Percentiles rank a stretch among this genome's conserved stretches.
phyloP scores from a whole-genome alignment of 164 flowering plant genomes.

The Aristolochia fimbriata region DNA sequence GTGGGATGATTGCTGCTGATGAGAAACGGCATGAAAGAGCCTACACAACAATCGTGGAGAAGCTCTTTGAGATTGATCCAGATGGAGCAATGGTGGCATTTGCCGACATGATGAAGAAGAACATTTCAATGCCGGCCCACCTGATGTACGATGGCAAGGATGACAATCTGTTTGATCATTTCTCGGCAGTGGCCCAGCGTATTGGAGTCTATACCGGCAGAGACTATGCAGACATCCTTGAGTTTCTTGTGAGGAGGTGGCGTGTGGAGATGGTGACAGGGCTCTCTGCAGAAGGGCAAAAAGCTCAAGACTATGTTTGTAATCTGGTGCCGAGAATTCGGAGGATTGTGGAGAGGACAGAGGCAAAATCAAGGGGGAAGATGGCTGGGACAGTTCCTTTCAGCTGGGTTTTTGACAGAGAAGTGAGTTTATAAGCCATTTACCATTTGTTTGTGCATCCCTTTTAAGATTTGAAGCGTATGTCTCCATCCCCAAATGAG shows the following conservation, averaged over 20 bases:
- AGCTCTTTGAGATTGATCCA: slow-evolving; percentile 64
- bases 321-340: slow-evolving; percentile 44
- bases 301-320: slow-evolving; percentile 63
- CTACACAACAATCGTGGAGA: slow-evolving; percentile 52
- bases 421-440: slow-evolving; percentile 29
- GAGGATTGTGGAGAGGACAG: slow-evolving; percentile 36
- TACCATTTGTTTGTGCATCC: too few relatives aligned
- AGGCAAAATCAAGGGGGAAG: slow-evolving; percentile 28
- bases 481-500: too few relatives aligned
- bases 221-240: slow-evolving; percentile 63
- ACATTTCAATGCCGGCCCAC: slow-evolving; percentile 55
- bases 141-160: slow-evolving; percentile 49
- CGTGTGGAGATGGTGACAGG: slow-evolving; percentile 47
- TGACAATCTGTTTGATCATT: slow-evolving; percentile 43
- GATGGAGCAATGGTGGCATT: slow-evolving; percentile 45
- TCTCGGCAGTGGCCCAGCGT: slow-evolving; percentile 58
- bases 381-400: slow-evolving; percentile 30
- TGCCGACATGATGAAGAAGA: slow-evolving; percentile 59
- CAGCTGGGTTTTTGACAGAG: slow-evolving; percentile 58
- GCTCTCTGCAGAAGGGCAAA: slow-evolving; percentile 49
- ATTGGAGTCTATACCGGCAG: slow-evolving; percentile 54
- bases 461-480: too few relatives aligned
- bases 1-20: slow-evolving; percentile 68
- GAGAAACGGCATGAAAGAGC: slow-evolving; percentile 73
- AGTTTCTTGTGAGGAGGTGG: slow-evolving; percentile 64